Evolutionary conservation across 495 filamentous ascomycete species (phyloP).

Genomic region (Tetracladium marchalianum): DNA sequence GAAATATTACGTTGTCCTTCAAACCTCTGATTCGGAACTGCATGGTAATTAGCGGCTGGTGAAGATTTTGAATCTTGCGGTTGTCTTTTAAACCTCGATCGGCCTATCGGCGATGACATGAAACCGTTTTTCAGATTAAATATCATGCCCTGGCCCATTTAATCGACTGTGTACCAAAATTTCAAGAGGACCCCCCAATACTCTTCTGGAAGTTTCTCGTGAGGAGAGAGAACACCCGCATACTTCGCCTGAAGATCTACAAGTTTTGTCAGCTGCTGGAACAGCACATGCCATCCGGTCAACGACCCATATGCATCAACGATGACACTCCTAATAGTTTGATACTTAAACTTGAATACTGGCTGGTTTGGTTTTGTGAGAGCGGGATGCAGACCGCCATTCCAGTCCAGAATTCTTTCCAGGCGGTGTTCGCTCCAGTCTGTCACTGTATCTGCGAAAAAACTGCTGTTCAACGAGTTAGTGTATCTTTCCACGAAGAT

Average conservation of each 20-base stretch:
- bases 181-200: constrained; percentile 24
- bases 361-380: constrained; percentile 11
- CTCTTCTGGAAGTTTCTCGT: constrained; percentile 27
- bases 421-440: constrained; percentile 33
- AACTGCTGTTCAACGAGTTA: constrained; percentile 8
- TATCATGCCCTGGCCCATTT: constrained; percentile 19
- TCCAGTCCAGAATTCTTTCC: constrained; percentile 22
- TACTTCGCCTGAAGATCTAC: constrained; percentile 22
- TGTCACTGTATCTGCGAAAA: constrained; percentile 29
- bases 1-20: background rate
- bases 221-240: constrained; percentile 16
- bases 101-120: background rate
- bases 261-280: constrained; percentile 23
- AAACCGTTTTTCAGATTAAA: background rate
- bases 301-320: constrained; percentile 15
- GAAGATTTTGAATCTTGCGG: background rate
- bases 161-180: constrained; percentile 25
- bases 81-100: background rate
- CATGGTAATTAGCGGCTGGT: background rate
- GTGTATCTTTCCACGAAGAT: too few species aligned
- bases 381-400: constrained; percentile 20
- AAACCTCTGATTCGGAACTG: background rate
- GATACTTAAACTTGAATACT: constrained; percentile 31
- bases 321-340: constrained; percentile 22
- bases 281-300: constrained; percentile 21